Evolutionary conservation across 805 yeast genomes (phyloP).

Genomic region (Kluyveromyces siamensis): DNA sequence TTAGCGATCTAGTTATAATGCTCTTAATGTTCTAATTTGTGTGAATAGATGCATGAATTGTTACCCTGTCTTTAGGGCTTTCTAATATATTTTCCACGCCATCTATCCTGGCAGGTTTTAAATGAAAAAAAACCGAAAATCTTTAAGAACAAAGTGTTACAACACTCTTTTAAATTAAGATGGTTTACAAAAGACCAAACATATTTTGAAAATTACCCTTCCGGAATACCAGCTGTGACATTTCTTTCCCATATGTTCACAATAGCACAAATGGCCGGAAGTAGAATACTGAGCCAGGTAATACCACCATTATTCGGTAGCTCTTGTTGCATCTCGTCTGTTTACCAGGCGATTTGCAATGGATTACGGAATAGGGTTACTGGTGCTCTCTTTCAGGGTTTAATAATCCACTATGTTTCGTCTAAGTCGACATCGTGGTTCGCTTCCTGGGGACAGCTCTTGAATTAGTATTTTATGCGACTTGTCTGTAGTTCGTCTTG

Average conservation of each 20-base stretch:
- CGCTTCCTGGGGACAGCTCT: conserved; percentile 3
- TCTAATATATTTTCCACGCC: neutral
- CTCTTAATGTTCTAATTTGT: neutral
- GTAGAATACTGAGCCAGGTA: conserved; percentile 14
- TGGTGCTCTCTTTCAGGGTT: neutral
- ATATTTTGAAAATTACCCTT: conserved; percentile 7
- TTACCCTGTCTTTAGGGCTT: neutral
- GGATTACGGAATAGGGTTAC: neutral
- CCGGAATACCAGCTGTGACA: conserved; percentile 13
- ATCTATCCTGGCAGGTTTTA: neutral
- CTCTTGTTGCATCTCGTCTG: neutral
- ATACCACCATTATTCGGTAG: neutral
- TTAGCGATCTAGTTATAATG: neutral
- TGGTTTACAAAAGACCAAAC: conserved; percentile 2
- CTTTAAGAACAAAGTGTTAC: neutral
- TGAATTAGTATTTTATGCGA: neutral
- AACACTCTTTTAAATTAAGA: neutral
- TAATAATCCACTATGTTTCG: conserved; percentile 12
- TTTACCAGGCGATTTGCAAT: neutral
- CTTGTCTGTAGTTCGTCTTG: too few species aligned
- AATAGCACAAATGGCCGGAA: conserved; percentile 30
- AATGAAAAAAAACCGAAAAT: too few species aligned
- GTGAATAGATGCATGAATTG: neutral
- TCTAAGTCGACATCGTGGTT: conserved; percentile 4
- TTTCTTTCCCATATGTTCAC: conserved; percentile 6